A percentile compares a stretch with the other conserved stretches of the same genome.
phyloP scores from a whole-genome alignment of 345 rosid species.

The Noccaea caerulescens region DNA sequence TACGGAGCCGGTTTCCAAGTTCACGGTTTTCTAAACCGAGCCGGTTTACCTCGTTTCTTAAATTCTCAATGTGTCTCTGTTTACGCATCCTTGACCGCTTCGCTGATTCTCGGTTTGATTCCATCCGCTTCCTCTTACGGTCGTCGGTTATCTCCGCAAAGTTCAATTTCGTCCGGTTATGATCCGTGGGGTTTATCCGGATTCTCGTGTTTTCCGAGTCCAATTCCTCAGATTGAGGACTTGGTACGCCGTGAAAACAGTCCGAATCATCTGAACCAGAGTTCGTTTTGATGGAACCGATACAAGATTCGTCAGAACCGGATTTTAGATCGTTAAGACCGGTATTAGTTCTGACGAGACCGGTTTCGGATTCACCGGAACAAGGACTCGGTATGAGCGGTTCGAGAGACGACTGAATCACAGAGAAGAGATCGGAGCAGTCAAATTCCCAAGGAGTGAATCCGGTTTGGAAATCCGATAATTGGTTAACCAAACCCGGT shows the following conservation, averaged over 20 bases:
- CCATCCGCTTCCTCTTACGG: slow-evolving; percentile 74
- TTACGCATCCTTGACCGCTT: slow-evolving; percentile 83
- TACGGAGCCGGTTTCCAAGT: slow-evolving; percentile 58
- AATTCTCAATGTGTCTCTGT: slow-evolving; percentile 72
- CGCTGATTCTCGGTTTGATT: slow-evolving; percentile 93
- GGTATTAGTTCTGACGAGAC: slow-evolving; percentile 16
- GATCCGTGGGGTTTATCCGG: slow-evolving; percentile 38
- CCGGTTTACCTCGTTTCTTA: slow-evolving; percentile 70
- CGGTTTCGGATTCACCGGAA: slow-evolving; percentile 39
- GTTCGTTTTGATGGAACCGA: slow-evolving; percentile 24
- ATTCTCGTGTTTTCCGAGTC: neutral
- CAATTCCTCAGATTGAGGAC: slow-evolving; percentile 15
- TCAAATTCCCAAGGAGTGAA: slow-evolving; percentile 62
- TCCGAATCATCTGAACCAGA: slow-evolving; percentile 17
- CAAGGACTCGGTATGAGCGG: slow-evolving; percentile 34
- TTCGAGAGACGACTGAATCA: slow-evolving; percentile 38
- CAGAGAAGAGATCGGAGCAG: slow-evolving; percentile 41
- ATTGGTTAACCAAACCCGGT: slow-evolving; percentile 46
- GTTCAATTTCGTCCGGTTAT: slow-evolving; percentile 35
- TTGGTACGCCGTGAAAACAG: neutral
- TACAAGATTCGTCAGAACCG: slow-evolving; percentile 31
- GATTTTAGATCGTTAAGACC: slow-evolving; percentile 19
- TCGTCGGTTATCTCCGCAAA: slow-evolving; percentile 54
- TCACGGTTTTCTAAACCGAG: slow-evolving; percentile 70
- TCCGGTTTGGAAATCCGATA: slow-evolving; percentile 52